Base-by-base conservation (phyloP, 2,329 filamentous ascomycete genomes). In the Simplicillium aogashimaense region DNA sequence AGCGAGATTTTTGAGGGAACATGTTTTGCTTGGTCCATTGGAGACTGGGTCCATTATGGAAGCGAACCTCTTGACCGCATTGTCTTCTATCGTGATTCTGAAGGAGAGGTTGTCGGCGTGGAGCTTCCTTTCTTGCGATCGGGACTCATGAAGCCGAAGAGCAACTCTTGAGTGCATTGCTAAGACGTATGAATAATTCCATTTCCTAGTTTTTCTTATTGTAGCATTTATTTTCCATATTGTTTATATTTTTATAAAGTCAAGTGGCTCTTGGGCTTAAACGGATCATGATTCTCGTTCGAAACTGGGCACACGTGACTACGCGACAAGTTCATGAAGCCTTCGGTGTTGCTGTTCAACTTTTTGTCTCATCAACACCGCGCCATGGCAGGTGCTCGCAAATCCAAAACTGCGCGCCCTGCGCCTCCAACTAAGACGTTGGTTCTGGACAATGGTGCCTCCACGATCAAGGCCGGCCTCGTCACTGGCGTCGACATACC, bases 361-460 rank as follows among this genome's bases (percentile, higher is more conserved):
- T 29, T 25, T 16, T n/a, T 13, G 20, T 9, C 9, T 25, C 28
- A 29, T 14, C 30, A 35, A 29, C 28, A 37, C 29, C 18, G 28
- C 35, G n/a, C 30, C 30, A 70, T 70, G 67, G 62, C 64, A 15
- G 65, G 65, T 28, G 60, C 61, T 48, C 65, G 65, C 51, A 81
- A 76, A 57, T 64, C 70, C 37, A 76, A 76, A 39, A 57, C 67
- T 13, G 58, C 68, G 6, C 64, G 66, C 35, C 64, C 74, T 4
- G 56, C 69, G 17, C 64, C 76, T 7, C 80, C 81, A 0, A 56
- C 69, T 2, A 75, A 68, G 43, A 95, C 89, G 0, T 79, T 98
- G 40, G 74, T 98, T 35, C 71, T 98, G 54, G 92, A 98, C 66
- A 95, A 97, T 66, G 92, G 92, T 57, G 89, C 83, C 34, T 83